Conservation (phyloP, 2,329 filamentous ascomycete genomes). For the Daldinia eschscholtzii region DNA sequence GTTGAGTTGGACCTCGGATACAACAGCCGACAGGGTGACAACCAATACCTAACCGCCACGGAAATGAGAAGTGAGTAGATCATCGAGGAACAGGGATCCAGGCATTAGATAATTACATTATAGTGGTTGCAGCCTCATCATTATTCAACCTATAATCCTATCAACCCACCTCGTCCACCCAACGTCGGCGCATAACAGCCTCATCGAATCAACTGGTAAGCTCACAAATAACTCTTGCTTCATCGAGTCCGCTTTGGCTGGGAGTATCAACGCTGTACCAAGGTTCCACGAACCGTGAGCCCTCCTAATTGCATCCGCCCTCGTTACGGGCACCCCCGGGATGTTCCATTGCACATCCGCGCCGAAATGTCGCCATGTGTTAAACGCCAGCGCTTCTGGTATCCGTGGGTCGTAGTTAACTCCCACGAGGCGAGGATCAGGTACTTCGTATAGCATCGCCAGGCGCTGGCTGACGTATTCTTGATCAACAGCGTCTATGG, state of each 20-base stretch:
- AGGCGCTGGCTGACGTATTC: conserved; percentile 56
- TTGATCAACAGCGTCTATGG: conserved; percentile 57
- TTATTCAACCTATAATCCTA: conserved; percentile 51
- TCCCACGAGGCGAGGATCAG: conserved; percentile 58
- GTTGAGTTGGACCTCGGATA: conserved; percentile 37
- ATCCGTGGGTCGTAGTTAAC: conserved; percentile 58
- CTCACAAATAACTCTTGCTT: conserved; percentile 53
- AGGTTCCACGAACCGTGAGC: conserved; percentile 51
- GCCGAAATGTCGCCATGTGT: conserved; percentile 61
- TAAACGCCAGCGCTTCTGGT: conserved; percentile 58
- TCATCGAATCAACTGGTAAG: conserved; percentile 52
- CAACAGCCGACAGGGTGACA: conserved; percentile 37
- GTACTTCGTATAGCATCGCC: conserved; percentile 54
- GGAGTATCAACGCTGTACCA: conserved; percentile 52
- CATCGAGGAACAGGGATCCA: conserved; percentile 41
- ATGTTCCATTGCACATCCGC: conserved; percentile 57
- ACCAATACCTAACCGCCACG: conserved; percentile 40
- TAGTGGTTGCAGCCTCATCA: conserved; percentile 44
- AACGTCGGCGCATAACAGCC: conserved; percentile 49
- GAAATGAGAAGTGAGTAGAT: conserved; percentile 45
- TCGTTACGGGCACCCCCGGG: conserved; percentile 54
- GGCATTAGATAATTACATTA: conserved; percentile 46
- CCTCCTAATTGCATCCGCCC: conserved; percentile 54
- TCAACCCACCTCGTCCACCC: conserved; percentile 53
- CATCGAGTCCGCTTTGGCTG: conserved; percentile 46